A percentile compares a stretch with the other conserved stretches of the same genome.
Conservation (phyloP, 192 early-diverging fungal species). For the Irineochytrium annulatum region DNA sequence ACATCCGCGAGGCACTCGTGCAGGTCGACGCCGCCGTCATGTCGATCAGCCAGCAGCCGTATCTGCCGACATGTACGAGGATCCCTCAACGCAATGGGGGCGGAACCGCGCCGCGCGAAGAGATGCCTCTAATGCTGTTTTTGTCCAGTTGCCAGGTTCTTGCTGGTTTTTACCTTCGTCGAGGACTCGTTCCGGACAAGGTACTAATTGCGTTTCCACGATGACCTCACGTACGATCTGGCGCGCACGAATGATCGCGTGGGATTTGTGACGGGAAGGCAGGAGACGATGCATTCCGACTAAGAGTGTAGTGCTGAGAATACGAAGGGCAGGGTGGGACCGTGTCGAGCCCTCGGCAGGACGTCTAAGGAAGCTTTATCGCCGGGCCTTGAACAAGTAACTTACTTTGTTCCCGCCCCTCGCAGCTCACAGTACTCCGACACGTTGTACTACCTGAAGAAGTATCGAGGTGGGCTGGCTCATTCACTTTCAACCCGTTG, state of each 20-base stretch:
- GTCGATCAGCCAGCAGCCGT: conserved; percentile 73
- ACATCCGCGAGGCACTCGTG: conserved; percentile 20
- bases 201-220: conserved; percentile 9
- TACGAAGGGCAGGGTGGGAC: no score
- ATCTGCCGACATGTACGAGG: conserved; percentile 82
- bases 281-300: neutral
- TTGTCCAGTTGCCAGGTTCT: conserved; percentile 86
- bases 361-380: no score
- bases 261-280: no score
- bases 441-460: conserved; percentile 80
- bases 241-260: no score
- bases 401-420: neutral
- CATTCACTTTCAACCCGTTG: neutral
- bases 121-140: no score
- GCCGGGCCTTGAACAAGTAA: neutral
- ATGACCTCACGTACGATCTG: no score
- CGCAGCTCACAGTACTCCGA: conserved; percentile 76
- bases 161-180: conserved; percentile 94
- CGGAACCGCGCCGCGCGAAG: no score
- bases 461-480: conserved; percentile 52
- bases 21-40: conserved; percentile 74
- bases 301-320: no score
- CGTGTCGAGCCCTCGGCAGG: no score
- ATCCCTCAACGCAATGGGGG: no score
- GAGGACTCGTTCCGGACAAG: conserved; percentile 88